Percentiles rank a stretch among this genome's conserved stretches.
phyloP scores from a whole-genome alignment of 1,284 basidiomycete species.

The Erythrobasidium hasegawianum region DNA sequence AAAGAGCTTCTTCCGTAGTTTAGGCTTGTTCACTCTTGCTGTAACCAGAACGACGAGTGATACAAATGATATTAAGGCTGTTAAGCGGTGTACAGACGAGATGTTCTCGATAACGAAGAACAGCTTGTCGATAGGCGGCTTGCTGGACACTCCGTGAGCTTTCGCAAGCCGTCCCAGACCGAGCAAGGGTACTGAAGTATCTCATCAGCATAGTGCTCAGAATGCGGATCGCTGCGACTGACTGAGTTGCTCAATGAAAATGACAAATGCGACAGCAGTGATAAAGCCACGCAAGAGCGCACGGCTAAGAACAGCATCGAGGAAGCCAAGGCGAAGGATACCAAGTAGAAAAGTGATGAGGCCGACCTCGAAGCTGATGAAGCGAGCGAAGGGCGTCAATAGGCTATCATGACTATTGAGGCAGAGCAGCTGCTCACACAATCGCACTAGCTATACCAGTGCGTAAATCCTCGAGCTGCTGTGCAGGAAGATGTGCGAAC shows the following conservation, averaged over 20 bases:
- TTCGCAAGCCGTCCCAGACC: conserved; percentile 24
- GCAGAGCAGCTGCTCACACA: conserved; percentile 30
- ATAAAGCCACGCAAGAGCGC: conserved; percentile 82
- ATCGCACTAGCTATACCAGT: conserved; percentile 25
- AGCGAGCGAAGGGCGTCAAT: conserved; percentile 56
- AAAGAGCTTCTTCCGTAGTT: conserved; percentile 58
- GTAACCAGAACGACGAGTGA: conserved; percentile 58
- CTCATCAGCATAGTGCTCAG: background rate
- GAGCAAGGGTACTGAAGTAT: conserved; percentile 24
- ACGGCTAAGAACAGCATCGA: conserved; percentile 88
- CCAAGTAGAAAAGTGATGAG: conserved; percentile 80
- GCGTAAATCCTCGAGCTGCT: conserved; percentile 16
- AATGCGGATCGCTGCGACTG: conserved; percentile 53
- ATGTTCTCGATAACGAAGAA: conserved; percentile 68
- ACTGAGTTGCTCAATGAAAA: conserved; percentile 67
- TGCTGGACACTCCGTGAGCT: conserved; percentile 31
- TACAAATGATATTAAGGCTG: conserved; percentile 67
- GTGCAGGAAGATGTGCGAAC: conserved; percentile 11
- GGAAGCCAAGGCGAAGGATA: conserved; percentile 82
- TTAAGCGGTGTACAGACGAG: conserved; percentile 61
- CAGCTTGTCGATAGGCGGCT: conserved; percentile 69
- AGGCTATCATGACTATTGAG: too few species aligned
- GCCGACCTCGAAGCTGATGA: conserved; percentile 84
- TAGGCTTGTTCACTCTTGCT: conserved; percentile 54
- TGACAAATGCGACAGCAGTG: conserved; percentile 60